A percentile compares a stretch with the other conserved stretches of the same genome.
These are phyloP conservation scores for Amanita brunnescens DNA, from an alignment of 768 basidiomycete species.

Conservation along the genomic window DNA sequence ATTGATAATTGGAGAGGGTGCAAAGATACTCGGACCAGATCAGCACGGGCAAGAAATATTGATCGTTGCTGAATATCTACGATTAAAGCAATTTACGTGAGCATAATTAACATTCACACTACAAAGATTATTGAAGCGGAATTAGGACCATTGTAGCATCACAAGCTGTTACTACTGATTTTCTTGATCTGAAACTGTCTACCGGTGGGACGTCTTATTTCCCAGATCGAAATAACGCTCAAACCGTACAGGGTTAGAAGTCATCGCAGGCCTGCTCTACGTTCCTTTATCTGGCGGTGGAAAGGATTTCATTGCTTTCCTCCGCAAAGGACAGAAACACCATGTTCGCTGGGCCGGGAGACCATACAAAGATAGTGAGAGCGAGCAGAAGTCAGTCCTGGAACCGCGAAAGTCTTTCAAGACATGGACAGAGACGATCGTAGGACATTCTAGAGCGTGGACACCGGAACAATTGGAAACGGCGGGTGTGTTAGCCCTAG, in stretches of 20 bases:
- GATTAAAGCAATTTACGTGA: constrained; percentile 61
- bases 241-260: constrained; percentile 37
- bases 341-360: constrained; percentile 75
- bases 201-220: constrained; percentile 23
- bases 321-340: constrained; percentile 66
- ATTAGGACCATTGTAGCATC: constrained; percentile 60
- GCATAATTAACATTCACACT: constrained; percentile 16
- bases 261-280: constrained; percentile 66
- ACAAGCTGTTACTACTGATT: constrained; percentile 59
- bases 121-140: not conserved
- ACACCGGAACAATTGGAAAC: constrained; percentile 80
- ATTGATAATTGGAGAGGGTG: constrained; percentile 61
- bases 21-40: constrained; percentile 62
- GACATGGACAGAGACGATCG: constrained; percentile 67
- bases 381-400: constrained; percentile 28
- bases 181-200: constrained; percentile 58
- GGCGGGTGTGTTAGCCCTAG: constrained; percentile 67
- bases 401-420: constrained; percentile 79
- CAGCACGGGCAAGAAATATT: constrained; percentile 71
- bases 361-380: constrained; percentile 33
- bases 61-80: constrained; percentile 72
- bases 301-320: constrained; percentile 73
- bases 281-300: constrained; percentile 68
- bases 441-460: constrained; percentile 63
- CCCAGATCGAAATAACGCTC: not conserved